These are phyloP conservation scores for Aleurites moluccanus DNA, from an alignment of 441 rosid species.

Conservation along the genomic window DNA sequence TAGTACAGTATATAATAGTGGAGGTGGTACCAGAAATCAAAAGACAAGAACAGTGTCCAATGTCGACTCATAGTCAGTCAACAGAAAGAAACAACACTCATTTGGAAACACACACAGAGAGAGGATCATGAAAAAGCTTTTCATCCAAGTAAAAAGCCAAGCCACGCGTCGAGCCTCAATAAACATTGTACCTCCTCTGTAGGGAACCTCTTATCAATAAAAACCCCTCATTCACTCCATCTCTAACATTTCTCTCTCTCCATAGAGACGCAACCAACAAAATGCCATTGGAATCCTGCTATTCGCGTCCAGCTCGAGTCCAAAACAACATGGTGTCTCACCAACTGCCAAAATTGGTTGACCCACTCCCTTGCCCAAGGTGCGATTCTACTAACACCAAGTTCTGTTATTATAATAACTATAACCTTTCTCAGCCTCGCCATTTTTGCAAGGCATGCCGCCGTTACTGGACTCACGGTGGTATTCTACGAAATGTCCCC, in stretches of 20 bases:
- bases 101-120: background rate
- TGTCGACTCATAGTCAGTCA: background rate
- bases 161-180: conserved; percentile 21
- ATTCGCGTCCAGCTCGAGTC: conserved; percentile 21
- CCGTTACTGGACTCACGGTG: conserved; percentile 71
- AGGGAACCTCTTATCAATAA: background rate
- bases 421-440: too few species aligned
- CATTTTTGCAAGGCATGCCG: conserved; percentile 69
- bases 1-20: too few species aligned
- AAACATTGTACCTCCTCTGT: background rate
- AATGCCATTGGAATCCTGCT: conserved; percentile 38
- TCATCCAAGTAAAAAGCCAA: background rate
- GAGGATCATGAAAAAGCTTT: background rate
- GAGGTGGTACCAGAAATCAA: too few species aligned
- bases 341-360: conserved; percentile 30
- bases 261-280: background rate
- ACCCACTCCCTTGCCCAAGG: conserved; percentile 53
- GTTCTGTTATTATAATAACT: conserved; percentile 66
- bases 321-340: too few species aligned
- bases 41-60: too few species aligned
- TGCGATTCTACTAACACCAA: conserved; percentile 53
- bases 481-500: conserved; percentile 58
- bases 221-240: background rate
- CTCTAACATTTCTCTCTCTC: background rate
- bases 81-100: background rate